A percentile compares a stretch with the other conserved stretches of the same genome.
These are phyloP conservation scores for Forsythia viridissima DNA, from an alignment of 257 asterid genomes.

Conservation along the genomic window DNA sequence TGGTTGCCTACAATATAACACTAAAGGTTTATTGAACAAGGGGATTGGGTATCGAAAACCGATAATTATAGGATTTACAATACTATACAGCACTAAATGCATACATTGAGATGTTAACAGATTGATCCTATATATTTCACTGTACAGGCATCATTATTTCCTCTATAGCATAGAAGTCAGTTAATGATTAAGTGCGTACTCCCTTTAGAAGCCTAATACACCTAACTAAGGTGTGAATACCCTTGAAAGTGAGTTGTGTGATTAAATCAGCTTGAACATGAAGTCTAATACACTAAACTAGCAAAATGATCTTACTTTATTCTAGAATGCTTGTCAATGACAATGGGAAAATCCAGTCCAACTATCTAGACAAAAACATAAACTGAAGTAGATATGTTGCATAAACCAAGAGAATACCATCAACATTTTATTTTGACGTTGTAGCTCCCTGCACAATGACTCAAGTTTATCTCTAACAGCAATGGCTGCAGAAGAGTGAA, in stretches of 20 bases:
- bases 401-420: conserved; percentile 56
- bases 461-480: conserved; percentile 93
- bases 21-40: background rate
- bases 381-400: conserved; percentile 18
- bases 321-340: conserved; percentile 6
- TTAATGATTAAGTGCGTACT: background rate
- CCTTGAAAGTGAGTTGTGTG: background rate
- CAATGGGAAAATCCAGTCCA: conserved; percentile 12
- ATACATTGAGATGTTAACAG: background rate
- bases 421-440: conserved; percentile 87
- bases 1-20: background rate
- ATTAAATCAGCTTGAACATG: background rate
- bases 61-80: background rate
- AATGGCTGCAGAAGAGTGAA: conserved; percentile 62
- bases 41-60: background rate
- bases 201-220: background rate
- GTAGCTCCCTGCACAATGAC: conserved; percentile 97
- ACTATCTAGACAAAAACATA: conserved; percentile 15
- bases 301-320: conserved; percentile 6
- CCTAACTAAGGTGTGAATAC: background rate
- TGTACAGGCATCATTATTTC: background rate
- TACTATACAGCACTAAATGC: background rate
- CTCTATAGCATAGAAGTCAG: background rate
- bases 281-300: conserved; percentile 8
- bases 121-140: background rate